Evolutionary conservation across 2,329 filamentous ascomycete species (phyloP), one percentile per base, ranked within the genome.

Genomic region (Chaetomiaceae sp.): DNA sequence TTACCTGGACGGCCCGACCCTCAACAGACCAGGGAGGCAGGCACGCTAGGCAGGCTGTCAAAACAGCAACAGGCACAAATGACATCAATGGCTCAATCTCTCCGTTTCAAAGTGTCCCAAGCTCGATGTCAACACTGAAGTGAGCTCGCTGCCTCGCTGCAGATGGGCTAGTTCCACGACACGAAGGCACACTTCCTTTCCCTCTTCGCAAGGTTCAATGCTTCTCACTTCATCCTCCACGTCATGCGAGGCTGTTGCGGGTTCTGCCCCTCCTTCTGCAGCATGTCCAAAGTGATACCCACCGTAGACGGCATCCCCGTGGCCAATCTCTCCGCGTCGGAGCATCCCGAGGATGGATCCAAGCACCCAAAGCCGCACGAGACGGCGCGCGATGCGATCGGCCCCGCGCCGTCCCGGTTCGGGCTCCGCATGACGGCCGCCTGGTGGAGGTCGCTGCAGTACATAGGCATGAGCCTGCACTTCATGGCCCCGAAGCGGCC

Each of bases 401-500:
- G 44, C 10, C 26, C 48, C 39, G 59, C 67, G 41, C 61, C 64
- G 6, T 68, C 72, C 4, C 73, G 82, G 65, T 78, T 75, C 70
- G 73, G 79, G 58, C 73, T 87, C 10, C 74, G 75, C 45, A 55
- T 82, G 42, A 76, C 84, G 61, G 83, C 84, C 38, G 66, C 72
- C 22, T 75, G 82, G 61, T 86, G 82, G 81, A 75, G 84, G 42
- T 72, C 75, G 46, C 69, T 86, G 34, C 85, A 86, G 76, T 72
- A 71, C 48, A 73, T 86, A 47, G 83, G 82, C 58, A 86, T 86
- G 81, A 69, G 75, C 49, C 67, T 87, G 32, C 83, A 88, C 60
- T 75, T 73, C 45, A 65, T 82, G 49, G 76, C 81, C 1, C 66
- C 72, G 34, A 81, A 82, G 6, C 71, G 74, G 40, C 79, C 83